Conservation (phyloP, 345 rosid species). For the Kandelia obovata region DNA sequence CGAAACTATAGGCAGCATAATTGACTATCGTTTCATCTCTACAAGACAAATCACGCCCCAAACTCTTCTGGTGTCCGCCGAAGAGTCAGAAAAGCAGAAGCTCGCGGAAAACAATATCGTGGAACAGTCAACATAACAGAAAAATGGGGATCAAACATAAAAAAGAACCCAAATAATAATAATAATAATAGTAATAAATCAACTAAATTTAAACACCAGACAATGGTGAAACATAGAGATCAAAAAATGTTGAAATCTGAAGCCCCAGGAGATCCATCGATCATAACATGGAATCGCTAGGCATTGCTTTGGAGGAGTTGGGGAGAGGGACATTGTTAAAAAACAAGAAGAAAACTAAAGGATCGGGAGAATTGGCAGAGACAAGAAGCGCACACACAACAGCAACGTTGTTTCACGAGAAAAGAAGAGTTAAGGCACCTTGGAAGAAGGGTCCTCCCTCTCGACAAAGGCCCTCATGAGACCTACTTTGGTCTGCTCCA, state of each 20-base stretch:
- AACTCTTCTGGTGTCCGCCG: too few species aligned
- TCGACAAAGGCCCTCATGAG: conserved; percentile 34
- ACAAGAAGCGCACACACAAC: neutral
- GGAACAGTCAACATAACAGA: neutral
- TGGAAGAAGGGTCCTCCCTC: conserved; percentile 36
- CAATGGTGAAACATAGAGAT: too few species aligned
- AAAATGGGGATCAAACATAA: too few species aligned
- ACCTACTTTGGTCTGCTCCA: conserved; percentile 20
- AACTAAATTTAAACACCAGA: neutral
- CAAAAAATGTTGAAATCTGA: too few species aligned
- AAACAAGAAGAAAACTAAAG: neutral
- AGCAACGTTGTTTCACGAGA: neutral
- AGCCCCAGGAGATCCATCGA: too few species aligned
- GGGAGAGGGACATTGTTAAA: neutral
- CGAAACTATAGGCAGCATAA: too few species aligned
- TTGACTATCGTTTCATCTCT: too few species aligned
- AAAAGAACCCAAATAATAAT: neutral
- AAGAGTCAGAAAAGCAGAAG: too few species aligned
- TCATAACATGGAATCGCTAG: neutral
- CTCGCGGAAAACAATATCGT: neutral
- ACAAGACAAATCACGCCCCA: too few species aligned
- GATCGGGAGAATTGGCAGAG: neutral
- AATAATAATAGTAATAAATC: too few species aligned
- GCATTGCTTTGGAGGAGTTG: neutral
- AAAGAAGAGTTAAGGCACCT: conserved; percentile 15